A percentile compares a stretch with the other conserved stretches of the same genome.
These are phyloP conservation scores for Juglanconis juglandina DNA, from an alignment of 2,329 filamentous ascomycete species.

Conservation along the genomic window DNA sequence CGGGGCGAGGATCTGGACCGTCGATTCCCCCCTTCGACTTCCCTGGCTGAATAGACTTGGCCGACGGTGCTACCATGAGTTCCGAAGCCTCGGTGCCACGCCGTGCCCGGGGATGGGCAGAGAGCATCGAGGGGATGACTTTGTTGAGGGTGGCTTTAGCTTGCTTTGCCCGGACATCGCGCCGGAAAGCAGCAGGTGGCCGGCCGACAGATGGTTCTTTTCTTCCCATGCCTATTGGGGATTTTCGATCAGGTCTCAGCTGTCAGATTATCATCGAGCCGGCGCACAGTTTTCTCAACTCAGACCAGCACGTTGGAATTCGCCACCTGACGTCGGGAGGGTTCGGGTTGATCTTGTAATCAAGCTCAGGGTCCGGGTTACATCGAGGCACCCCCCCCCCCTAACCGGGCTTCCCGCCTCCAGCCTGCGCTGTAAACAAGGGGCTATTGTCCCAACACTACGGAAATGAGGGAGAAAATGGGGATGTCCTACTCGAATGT, in stretches of 20 bases:
- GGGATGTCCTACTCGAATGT: no score
- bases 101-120: conserved; percentile 51
- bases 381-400: neutral
- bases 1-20: neutral
- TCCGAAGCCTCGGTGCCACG: conserved; percentile 51
- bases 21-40: neutral
- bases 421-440: no score
- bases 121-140: conserved; percentile 53
- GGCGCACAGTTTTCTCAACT: no score
- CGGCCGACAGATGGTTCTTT: conserved; percentile 11
- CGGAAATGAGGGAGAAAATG: no score
- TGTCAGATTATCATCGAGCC: no score
- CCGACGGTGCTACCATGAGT: conserved; percentile 36
- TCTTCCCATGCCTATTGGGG: conserved; percentile 3
- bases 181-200: conserved; percentile 8
- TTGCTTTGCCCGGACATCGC: conserved; percentile 42
- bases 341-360: neutral
- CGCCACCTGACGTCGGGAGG: neutral
- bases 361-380: no score
- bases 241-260: no score
- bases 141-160: conserved; percentile 58
- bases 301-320: neutral
- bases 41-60: neutral
- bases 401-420: neutral
- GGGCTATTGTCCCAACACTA: no score